Percentiles rank a stretch among this genome's conserved stretches.
phyloP scores from a whole-genome alignment of 306 rosid species.

The Amphicarpaea edgeworthii region DNA sequence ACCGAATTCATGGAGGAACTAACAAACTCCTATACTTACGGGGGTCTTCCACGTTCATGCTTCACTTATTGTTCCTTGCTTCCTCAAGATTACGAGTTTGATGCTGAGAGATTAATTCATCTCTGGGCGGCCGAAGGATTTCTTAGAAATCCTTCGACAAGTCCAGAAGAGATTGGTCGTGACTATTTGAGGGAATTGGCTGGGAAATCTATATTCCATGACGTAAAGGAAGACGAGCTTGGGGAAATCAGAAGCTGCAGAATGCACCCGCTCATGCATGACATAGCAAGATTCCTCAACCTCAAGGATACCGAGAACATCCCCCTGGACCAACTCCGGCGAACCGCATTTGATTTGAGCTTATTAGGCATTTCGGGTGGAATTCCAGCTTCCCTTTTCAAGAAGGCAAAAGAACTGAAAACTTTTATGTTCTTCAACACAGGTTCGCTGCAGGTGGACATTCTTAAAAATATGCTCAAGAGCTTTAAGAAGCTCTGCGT shows the following conservation, averaged over 20 bases:
- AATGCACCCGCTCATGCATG: too few species aligned
- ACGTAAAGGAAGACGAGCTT: too few species aligned
- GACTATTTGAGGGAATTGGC: neutral
- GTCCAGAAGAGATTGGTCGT: neutral
- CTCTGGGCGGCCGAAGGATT: too few species aligned
- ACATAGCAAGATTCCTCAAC: too few species aligned
- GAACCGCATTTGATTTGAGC: too few species aligned
- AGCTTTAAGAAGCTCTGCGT: neutral
- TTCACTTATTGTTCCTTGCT: neutral
- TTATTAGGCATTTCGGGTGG: too few species aligned
- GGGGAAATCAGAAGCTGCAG: too few species aligned
- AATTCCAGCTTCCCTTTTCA: too few species aligned
- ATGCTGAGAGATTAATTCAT: too few species aligned
- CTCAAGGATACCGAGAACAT: neutral
- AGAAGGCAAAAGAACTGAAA: neutral
- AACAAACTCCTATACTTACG: neutral
- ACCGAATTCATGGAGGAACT: too few species aligned
- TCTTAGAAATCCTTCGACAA: neutral
- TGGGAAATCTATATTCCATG: neutral
- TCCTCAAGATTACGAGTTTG: too few species aligned
- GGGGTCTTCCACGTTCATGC: neutral
- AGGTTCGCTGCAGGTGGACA: too few species aligned
- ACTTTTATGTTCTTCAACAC: constrained; percentile 6
- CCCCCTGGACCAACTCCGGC: neutral
- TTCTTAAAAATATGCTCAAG: neutral